These are phyloP conservation scores for Penicillium nucicola DNA, from an alignment of 495 filamentous ascomycete species.

Conservation along the genomic window DNA sequence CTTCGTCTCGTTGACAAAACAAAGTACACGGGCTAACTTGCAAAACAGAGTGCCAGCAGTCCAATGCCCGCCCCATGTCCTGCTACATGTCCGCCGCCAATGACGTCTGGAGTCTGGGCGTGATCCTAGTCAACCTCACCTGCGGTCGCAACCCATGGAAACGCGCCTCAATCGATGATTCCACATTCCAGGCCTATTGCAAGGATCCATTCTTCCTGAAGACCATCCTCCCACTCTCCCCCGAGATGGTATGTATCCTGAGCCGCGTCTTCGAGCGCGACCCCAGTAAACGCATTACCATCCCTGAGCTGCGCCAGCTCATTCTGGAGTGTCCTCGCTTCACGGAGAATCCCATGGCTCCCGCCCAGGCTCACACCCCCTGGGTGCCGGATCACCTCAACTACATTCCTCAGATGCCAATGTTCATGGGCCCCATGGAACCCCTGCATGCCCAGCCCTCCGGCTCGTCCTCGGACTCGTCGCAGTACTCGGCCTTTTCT, in stretches of 20 bases:
- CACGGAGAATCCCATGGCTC: constrained; percentile 48
- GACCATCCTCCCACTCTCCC: constrained; percentile 88
- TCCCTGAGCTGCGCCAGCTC: constrained; percentile 73
- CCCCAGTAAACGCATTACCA: constrained; percentile 79
- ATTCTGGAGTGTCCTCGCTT: constrained; percentile 77
- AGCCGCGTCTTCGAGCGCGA: constrained; percentile 86
- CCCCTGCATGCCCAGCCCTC: constrained; percentile 38
- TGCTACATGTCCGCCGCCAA: constrained; percentile 92
- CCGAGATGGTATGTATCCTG: constrained; percentile 85
- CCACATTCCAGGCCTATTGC: constrained; percentile 89
- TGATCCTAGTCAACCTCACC: constrained; percentile 95
- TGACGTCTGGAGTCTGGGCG: constrained; percentile 96
- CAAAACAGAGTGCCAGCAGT: constrained; percentile 87
- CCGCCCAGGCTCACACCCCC: constrained; percentile 4
- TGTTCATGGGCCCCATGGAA: constrained; percentile 27
- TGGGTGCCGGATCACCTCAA: constrained; percentile 33
- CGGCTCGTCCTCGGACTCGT: constrained; percentile 38
- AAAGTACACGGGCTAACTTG: not conserved
- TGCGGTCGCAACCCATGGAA: constrained; percentile 99
- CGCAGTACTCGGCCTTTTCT: constrained; percentile 40
- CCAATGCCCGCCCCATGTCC: constrained; percentile 68
- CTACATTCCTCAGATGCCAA: constrained; percentile 26
- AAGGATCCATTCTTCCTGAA: constrained; percentile 84
- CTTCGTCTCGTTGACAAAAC: not conserved
- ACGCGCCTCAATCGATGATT: constrained; percentile 86